Evolutionary conservation across 768 basidiomycete genomes (phyloP).

Genomic region (Lenzites betulinus): DNA sequence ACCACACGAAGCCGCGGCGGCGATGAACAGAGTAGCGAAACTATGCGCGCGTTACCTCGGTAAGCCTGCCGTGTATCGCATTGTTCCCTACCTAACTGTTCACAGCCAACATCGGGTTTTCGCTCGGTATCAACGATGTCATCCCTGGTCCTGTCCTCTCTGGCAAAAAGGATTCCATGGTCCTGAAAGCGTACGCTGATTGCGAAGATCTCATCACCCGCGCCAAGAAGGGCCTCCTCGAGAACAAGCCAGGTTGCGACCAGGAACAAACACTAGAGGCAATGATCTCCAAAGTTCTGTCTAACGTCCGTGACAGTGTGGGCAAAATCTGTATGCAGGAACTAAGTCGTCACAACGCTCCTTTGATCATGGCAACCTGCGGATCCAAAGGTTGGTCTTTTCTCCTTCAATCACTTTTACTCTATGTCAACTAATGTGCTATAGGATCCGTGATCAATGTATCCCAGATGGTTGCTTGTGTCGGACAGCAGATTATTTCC

Average conservation of each 20-base stretch:
- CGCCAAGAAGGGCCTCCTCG: constrained; percentile 88
- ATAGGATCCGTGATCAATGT: constrained; percentile 99
- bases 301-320: constrained; percentile 93
- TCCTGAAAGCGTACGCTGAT: constrained; percentile 85
- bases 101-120: constrained; percentile 96
- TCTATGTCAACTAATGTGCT: neutral
- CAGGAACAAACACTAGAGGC: constrained; percentile 97
- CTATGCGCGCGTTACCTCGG: constrained; percentile 93
- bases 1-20: constrained; percentile 87
- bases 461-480: constrained; percentile 99
- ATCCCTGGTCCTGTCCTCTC: constrained; percentile 90
- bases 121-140: constrained; percentile 97
- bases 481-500: constrained; percentile 98
- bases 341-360: constrained; percentile 95
- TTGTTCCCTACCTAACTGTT: constrained; percentile 14
- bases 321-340: constrained; percentile 99
- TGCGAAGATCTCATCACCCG: constrained; percentile 86
- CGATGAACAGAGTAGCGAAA: constrained; percentile 96
- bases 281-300: constrained; percentile 90
- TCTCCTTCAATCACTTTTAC: neutral
- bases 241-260: constrained; percentile 97
- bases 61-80: constrained; percentile 30
- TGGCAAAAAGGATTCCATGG: constrained; percentile 78
- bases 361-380: constrained; percentile 98
- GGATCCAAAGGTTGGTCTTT: constrained; percentile 85